Conservation (phyloP, 1,284 basidiomycete species). For the Apiotrichum veenhuisii region DNA sequence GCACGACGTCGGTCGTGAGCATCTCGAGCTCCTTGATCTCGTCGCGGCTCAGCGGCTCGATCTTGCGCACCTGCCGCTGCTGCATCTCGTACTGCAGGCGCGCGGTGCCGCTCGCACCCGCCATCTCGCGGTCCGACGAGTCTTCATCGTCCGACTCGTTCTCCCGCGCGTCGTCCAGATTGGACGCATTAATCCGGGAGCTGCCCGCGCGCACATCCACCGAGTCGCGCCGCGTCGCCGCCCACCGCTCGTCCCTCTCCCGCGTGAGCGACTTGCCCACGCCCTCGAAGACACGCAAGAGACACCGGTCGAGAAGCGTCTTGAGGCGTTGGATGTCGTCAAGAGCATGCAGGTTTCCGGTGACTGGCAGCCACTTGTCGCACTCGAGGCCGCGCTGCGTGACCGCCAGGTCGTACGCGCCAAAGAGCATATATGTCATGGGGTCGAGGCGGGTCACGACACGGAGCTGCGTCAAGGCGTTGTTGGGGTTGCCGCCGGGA, state of each 20-base stretch:
- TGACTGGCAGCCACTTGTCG: conserved; percentile 86
- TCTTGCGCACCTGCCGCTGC: conserved; percentile 19
- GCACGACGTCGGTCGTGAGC: conserved; percentile 68
- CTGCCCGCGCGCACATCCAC: conserved; percentile 23
- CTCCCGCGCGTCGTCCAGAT: conserved; percentile 43
- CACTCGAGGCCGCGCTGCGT: conserved; percentile 71
- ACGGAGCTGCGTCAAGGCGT: conserved; percentile 55
- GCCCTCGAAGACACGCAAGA: conserved; percentile 89
- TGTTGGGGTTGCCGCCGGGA: conserved; percentile 34
- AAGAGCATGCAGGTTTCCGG: conserved; percentile 70
- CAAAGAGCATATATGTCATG: conserved; percentile 88
- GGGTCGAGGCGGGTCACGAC: conserved; percentile 84
- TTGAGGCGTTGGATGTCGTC: conserved; percentile 85
- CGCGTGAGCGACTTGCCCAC: conserved; percentile 53
- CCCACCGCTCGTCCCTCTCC: conserved; percentile 31
- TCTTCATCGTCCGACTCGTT: conserved; percentile 62
- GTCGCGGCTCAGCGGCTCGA: conserved; percentile 55
- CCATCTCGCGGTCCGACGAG: conserved; percentile 39
- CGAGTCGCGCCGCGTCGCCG: conserved; percentile 14
- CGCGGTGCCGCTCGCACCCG: conserved; percentile 1
- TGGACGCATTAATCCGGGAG: conserved; percentile 25
- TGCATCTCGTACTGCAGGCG: conserved; percentile 15
- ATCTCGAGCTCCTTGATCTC: conserved; percentile 72
- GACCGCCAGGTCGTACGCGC: conserved; percentile 71
- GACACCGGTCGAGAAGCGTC: conserved; percentile 72